Conservation (phyloP, 2,329 filamentous ascomycete species). For the Ophiostoma quercus region DNA sequence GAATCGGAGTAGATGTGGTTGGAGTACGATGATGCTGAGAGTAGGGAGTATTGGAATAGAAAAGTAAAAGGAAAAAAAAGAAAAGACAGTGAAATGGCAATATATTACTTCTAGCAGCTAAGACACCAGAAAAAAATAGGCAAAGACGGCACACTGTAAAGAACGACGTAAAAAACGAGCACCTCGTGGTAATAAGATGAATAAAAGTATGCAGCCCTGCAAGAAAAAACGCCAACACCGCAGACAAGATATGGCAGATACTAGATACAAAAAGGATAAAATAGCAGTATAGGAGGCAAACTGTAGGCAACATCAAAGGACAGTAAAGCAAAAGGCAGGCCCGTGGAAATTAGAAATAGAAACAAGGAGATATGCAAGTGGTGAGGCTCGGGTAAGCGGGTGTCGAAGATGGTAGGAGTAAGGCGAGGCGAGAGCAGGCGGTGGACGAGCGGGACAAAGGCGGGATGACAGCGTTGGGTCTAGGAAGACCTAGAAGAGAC, state of each 20-base stretch:
- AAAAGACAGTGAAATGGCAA: neutral
- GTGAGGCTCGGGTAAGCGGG: neutral
- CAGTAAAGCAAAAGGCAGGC: constrained; percentile 8
- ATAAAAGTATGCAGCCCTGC: neutral
- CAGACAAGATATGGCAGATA: neutral
- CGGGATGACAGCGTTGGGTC: neutral
- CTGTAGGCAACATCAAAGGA: neutral
- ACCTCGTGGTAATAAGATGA: neutral
- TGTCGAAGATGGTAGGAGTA: neutral
- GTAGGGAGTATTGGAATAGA: neutral
- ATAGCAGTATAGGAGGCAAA: neutral
- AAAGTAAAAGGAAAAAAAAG: neutral
- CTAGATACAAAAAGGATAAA: neutral
- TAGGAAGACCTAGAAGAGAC: too few species aligned
- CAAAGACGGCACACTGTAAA: too few species aligned
- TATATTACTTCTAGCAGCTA: too few species aligned
- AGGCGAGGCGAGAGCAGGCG: neutral
- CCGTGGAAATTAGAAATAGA: neutral
- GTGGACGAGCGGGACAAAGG: neutral
- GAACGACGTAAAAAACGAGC: too few species aligned
- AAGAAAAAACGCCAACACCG: constrained; percentile 5
- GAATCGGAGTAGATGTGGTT: too few species aligned
- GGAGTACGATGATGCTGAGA: too few species aligned
- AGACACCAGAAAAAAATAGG: too few species aligned
- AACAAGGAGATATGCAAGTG: neutral